A percentile compares a stretch with the other conserved stretches of the same genome.
These are phyloP conservation scores for Sclerotinia nivalis DNA, from an alignment of 2,329 filamentous ascomycete species.

Conservation along the genomic window DNA sequence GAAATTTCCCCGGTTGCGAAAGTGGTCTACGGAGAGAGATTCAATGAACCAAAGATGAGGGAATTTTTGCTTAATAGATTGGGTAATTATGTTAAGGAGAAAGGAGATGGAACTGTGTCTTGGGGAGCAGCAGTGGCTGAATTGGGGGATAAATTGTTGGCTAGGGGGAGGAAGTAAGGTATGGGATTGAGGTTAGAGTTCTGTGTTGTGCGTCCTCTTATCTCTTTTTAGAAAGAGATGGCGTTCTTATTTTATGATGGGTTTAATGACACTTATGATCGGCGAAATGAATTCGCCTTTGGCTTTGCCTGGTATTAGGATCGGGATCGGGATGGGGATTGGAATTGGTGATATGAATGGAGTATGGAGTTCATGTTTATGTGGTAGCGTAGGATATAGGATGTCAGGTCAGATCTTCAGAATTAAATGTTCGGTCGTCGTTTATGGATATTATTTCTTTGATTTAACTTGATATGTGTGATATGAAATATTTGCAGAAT, in stretches of 20 bases:
- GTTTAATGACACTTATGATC: background rate
- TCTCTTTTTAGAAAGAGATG: background rate
- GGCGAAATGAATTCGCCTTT: no score
- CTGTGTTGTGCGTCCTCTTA: background rate
- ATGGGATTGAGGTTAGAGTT: constrained; percentile 34
- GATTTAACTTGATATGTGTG: no score
- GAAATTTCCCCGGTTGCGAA: constrained; percentile 55
- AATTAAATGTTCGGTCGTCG: no score
- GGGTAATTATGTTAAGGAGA: constrained; percentile 39
- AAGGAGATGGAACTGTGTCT: constrained; percentile 39
- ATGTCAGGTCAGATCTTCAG: no score
- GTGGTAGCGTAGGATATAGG: no score
- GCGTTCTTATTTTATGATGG: background rate
- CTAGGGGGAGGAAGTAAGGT: constrained; percentile 53
- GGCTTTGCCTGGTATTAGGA: no score
- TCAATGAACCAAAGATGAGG: constrained; percentile 73
- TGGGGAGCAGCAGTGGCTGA: constrained; percentile 60
- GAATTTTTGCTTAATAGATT: constrained; percentile 65
- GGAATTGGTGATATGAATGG: background rate
- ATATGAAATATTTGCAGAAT: no score
- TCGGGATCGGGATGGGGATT: no score
- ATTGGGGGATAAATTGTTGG: constrained; percentile 56
- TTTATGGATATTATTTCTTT: no score
- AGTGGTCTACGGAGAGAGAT: constrained; percentile 76
- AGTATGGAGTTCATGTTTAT: background rate